Conservation (phyloP, 2,329 filamentous ascomycete species). For the Xylariales sp. region DNA sequence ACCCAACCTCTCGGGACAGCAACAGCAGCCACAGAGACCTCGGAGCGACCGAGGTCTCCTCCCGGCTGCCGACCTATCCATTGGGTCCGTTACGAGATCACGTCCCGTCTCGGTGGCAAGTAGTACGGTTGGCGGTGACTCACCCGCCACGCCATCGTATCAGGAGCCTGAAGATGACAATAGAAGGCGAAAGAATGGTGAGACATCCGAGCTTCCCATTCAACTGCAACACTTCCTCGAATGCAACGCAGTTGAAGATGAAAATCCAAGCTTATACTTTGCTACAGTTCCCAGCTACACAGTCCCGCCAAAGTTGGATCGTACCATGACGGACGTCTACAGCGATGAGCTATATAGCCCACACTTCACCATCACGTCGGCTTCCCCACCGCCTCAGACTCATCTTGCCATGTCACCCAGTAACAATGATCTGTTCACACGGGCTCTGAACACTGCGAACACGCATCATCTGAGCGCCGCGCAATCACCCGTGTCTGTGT, state of each 20-base stretch:
- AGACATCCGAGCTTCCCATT: slow-evolving; percentile 21
- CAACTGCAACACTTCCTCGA: slow-evolving; percentile 15
- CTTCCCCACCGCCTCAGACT: slow-evolving; percentile 43
- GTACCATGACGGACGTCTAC: slow-evolving; percentile 82
- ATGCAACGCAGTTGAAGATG: slow-evolving; percentile 33
- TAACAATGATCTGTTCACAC: slow-evolving; percentile 64
- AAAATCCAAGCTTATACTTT: slow-evolving; percentile 35
- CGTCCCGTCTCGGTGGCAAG: slow-evolving; percentile 54
- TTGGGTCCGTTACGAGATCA: slow-evolving; percentile 35
- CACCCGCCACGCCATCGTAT: slow-evolving; percentile 51
- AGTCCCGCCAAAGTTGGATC: slow-evolving; percentile 67
- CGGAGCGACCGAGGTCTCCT: slow-evolving; percentile 38
- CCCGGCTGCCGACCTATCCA: slow-evolving; percentile 40
- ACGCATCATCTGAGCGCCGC: slow-evolving; percentile 62
- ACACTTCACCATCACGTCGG: slow-evolving; percentile 54
- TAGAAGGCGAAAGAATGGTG: slow-evolving; percentile 52
- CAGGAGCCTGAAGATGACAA: slow-evolving; percentile 39
- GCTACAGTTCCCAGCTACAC: slow-evolving; percentile 25
- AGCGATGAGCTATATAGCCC: slow-evolving; percentile 82
- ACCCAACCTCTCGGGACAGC: slow-evolving; percentile 27
- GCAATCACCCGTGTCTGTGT: slow-evolving; percentile 43
- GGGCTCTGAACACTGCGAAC: slow-evolving; percentile 75
- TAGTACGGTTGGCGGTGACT: slow-evolving; percentile 51
- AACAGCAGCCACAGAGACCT: slow-evolving; percentile 27
- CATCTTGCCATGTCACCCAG: slow-evolving; percentile 44